phyloP scores from a whole-genome alignment of 2,329 filamentous ascomycete genomes.

The Fusarium palustre region DNA sequence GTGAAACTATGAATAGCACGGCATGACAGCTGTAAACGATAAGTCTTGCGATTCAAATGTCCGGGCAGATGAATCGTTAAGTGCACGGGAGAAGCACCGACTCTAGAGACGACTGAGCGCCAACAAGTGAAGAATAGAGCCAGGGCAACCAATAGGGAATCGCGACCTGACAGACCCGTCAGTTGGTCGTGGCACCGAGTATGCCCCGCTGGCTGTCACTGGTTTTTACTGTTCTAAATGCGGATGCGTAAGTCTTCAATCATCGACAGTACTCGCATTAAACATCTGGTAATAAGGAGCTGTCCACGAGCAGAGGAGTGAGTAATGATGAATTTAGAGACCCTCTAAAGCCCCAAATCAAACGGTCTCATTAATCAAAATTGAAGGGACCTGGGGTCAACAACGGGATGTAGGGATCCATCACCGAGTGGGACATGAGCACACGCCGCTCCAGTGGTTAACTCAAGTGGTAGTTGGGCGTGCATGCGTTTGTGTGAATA shows the following conservation, averaged over 20 bases:
- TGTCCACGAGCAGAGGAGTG: not conserved
- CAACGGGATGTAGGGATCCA: slow-evolving; percentile 33
- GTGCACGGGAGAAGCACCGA: slow-evolving; percentile 1
- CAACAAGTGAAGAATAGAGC: slow-evolving; percentile 13
- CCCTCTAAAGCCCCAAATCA: slow-evolving; percentile 4
- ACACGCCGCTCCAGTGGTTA: slow-evolving; percentile 17
- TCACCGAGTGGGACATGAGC: slow-evolving; percentile 26
- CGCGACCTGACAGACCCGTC: slow-evolving; percentile 23
- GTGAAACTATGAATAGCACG: slow-evolving; percentile 24
- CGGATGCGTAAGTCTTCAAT: not conserved
- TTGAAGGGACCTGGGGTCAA: slow-evolving; percentile 29
- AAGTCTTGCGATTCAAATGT: slow-evolving; percentile 4
- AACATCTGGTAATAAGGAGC: not conserved
- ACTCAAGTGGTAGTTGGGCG: slow-evolving; percentile 12
- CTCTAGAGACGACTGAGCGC: not conserved
- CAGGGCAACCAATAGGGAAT: slow-evolving; percentile 21
- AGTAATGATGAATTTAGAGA: not conserved
- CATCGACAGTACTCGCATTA: not conserved
- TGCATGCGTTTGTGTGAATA: slow-evolving; percentile 16
- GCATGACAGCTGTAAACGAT: slow-evolving; percentile 14
- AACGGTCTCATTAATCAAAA: slow-evolving; percentile 29
- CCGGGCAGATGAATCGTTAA: slow-evolving; percentile 2
- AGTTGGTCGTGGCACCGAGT: slow-evolving; percentile 13
- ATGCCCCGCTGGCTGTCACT: slow-evolving; percentile 4
- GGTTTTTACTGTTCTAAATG: not conserved